Percentiles rank a stretch among this genome's conserved stretches.
Evolutionary conservation across 768 basidiomycete genomes (phyloP).

Genomic region (Hygrophoropsis aurantiaca): DNA sequence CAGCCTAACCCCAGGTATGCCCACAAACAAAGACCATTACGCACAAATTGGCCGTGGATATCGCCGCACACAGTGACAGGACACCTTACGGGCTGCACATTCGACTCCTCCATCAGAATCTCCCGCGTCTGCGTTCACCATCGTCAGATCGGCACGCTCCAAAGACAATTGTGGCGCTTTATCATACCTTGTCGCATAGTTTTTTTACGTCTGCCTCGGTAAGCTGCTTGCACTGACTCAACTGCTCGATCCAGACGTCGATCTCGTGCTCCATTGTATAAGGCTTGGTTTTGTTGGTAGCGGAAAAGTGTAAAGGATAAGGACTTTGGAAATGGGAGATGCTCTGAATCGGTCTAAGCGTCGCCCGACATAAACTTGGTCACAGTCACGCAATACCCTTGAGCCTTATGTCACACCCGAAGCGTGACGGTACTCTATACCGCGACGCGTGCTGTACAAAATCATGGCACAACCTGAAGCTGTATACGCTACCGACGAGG

Average conservation of each 20-base stretch:
- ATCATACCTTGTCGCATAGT: slow-evolving; percentile 93
- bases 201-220: slow-evolving; percentile 94
- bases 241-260: slow-evolving; percentile 95
- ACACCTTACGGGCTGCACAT: slow-evolving; percentile 97
- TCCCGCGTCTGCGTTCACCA: slow-evolving; percentile 75
- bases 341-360: neutral
- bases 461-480: slow-evolving; percentile 53
- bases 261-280: slow-evolving; percentile 67
- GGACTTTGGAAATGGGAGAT: slow-evolving; percentile 20
- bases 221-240: slow-evolving; percentile 96
- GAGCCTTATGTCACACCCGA: slow-evolving; percentile 20
- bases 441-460: slow-evolving; percentile 12
- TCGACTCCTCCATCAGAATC: slow-evolving; percentile 98
- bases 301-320: slow-evolving; percentile 7
- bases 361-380: slow-evolving; percentile 9
- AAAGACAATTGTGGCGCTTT: slow-evolving; percentile 6
- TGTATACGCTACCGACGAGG: slow-evolving; percentile 87
- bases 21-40: slow-evolving; percentile 40
- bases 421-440: slow-evolving; percentile 2
- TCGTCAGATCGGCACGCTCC: slow-evolving; percentile 15
- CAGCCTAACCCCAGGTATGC: slow-evolving; percentile 16
- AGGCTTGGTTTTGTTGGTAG: slow-evolving; percentile 9
- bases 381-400: slow-evolving; percentile 28
- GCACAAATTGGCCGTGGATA: slow-evolving; percentile 99
- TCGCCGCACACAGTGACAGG: slow-evolving; percentile 99